Percentiles rank a stretch among this genome's conserved stretches.
Conservation (phyloP, 768 basidiomycete genomes). For the Hypholoma sublateritium region DNA sequence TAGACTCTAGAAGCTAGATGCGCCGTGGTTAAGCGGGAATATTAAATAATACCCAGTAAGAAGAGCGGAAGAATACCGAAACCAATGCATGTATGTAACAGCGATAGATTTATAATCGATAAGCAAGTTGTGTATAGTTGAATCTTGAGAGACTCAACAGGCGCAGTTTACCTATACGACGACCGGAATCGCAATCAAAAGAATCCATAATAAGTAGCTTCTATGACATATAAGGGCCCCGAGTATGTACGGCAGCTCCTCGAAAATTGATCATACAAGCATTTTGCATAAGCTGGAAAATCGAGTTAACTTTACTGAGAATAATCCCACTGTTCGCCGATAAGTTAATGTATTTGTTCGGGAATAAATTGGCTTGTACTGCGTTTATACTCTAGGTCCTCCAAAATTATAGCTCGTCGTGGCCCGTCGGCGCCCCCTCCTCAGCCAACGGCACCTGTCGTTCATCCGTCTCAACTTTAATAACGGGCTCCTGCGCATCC, state of each 20-base stretch:
- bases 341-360: slow-evolving; percentile 3
- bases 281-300: too few relatives aligned
- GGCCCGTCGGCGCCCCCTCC: slow-evolving; percentile 2
- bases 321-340: background rate
- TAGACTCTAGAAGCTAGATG: slow-evolving; percentile 16
- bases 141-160: background rate
- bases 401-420: slow-evolving; percentile 14
- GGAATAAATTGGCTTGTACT: background rate
- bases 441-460: slow-evolving; percentile 13
- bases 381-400: background rate
- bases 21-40: background rate
- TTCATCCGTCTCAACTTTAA: slow-evolving; percentile 6
- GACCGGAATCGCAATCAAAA: too few relatives aligned
- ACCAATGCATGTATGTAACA: slow-evolving; percentile 1
- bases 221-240: too few relatives aligned
- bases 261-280: too few relatives aligned
- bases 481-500: slow-evolving; percentile 10
- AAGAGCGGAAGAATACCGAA: slow-evolving; percentile 1
- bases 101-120: background rate
- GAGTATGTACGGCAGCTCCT: too few relatives aligned
- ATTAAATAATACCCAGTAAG: background rate
- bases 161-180: too few relatives aligned
- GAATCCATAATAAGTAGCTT: too few relatives aligned
- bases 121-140: background rate
- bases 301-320: too few relatives aligned